Evolutionary conservation across 306 rosid species (phyloP), one percentile per base, ranked within the genome.

Genomic region (Vicia villosa): DNA sequence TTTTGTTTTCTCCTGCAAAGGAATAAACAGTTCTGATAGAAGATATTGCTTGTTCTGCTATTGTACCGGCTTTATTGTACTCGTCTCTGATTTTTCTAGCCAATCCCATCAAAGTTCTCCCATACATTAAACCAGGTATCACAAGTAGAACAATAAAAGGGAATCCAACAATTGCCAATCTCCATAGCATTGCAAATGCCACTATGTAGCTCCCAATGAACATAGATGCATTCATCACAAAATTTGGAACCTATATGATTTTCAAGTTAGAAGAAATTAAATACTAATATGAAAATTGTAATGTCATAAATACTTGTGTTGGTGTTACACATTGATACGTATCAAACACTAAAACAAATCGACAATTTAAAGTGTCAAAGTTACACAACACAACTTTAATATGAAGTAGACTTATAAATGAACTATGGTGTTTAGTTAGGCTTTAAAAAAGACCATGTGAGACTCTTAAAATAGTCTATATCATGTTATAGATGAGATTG

Each of bases 21-120:
- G 98, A 88, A 61, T 94, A 91, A 4, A 94, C 98, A 0, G 97
- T 90, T 74, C 98, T 82, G 22, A 90, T 79, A 1, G 97, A 94
- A 30, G 97, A 94, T 47, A 94, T 64, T 5, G 96, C 94, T 32
- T 90, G 97, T 79, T 90, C 97, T 20, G 91, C 98, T 36, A 94
- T 76, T 28, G 75, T 70, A 8, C 96, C 97, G 0, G 97, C 96
- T 10, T 72, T 78, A 28, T 86, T 74, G 24, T 90, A 94, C 59
- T 91, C 96, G 47, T 83, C 91, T 46, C 87, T 83, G 10, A 86
- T 83, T 78, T 90, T 75, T 51, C 82, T 88, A 4, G 96, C 88
- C 19, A 87, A 74, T 2, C 83, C 91, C 85, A 87, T 90, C 38
- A 88, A 55, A 1, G 94, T 90, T 22, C 96, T 76, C 32, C 97